A percentile compares a stretch with the other conserved stretches of the same genome.
Conservation (phyloP, 176 grass and related monocot genomes). For the Zoysia pacifica region DNA sequence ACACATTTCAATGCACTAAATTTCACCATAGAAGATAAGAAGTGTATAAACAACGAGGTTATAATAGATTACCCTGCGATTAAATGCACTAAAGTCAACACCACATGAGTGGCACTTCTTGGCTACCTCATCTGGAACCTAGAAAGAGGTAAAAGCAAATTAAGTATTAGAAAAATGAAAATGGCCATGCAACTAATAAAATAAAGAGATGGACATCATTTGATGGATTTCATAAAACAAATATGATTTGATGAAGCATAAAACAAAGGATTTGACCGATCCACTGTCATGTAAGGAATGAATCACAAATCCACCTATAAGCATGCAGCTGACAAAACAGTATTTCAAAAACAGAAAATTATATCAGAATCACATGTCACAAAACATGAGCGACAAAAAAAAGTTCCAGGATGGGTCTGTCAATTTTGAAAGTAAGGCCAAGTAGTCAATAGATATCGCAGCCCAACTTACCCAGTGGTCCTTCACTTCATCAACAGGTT, state of each 20-base stretch:
- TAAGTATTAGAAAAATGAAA: slow-evolving; percentile 25
- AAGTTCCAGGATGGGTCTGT: background rate
- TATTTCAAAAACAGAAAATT: no score
- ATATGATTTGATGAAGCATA: slow-evolving; percentile 9
- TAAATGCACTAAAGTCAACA: slow-evolving; percentile 88
- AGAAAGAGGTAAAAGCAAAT: slow-evolving; percentile 18
- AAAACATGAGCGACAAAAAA: background rate
- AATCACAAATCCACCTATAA: no score
- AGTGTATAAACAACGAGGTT: slow-evolving; percentile 9
- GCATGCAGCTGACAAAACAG: no score
- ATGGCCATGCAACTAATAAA: background rate
- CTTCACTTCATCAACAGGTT: slow-evolving; percentile 93
- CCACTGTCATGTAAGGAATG: no score
- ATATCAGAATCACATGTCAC: no score
- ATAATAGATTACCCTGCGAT: slow-evolving; percentile 67
- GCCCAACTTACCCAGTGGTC: slow-evolving; percentile 84
- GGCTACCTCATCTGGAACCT: slow-evolving; percentile 94
- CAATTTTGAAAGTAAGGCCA: slow-evolving; percentile 9
- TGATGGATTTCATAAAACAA: slow-evolving; percentile 2
- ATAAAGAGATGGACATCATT: background rate
- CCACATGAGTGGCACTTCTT: slow-evolving; percentile 81
- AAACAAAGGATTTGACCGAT: background rate
- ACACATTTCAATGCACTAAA: slow-evolving; percentile 13
- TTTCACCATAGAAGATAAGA: slow-evolving; percentile 23
- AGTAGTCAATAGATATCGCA: slow-evolving; percentile 16